Percentiles rank a stretch among this genome's conserved stretches.
These are phyloP conservation scores for Aspergillus sclerotialis DNA, from an alignment of 2,329 filamentous ascomycete species.

Conservation along the genomic window DNA sequence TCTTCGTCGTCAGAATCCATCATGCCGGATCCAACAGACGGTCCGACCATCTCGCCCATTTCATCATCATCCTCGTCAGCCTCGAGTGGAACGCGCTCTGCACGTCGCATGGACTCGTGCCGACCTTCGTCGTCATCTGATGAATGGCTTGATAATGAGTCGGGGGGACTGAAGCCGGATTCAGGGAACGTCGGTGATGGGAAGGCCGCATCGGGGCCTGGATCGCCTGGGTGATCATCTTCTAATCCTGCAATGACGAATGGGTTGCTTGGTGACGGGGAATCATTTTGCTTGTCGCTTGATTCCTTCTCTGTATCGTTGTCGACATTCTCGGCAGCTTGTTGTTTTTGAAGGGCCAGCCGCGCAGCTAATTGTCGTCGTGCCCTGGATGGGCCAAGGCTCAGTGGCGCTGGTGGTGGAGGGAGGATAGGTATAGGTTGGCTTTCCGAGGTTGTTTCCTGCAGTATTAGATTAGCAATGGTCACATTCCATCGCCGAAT, in stretches of 20 bases:
- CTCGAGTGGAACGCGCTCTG: slow-evolving; percentile 48
- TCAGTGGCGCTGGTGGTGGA: slow-evolving; percentile 68
- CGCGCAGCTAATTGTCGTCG: slow-evolving; percentile 85
- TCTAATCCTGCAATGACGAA: slow-evolving; percentile 33
- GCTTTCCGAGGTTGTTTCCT: slow-evolving; percentile 27
- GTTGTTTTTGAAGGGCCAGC: slow-evolving; percentile 67
- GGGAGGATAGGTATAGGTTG: slow-evolving; percentile 39
- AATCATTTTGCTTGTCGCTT: slow-evolving; percentile 13
- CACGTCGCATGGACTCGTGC: slow-evolving; percentile 30
- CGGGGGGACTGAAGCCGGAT: slow-evolving; percentile 32
- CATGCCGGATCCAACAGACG: slow-evolving; percentile 37
- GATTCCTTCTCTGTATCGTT: slow-evolving; percentile 21
- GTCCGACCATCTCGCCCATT: slow-evolving; percentile 44
- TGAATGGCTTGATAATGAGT: slow-evolving; percentile 34
- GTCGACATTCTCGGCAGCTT: slow-evolving; percentile 39
- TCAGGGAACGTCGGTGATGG: slow-evolving; percentile 30
- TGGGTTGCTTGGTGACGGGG: slow-evolving; percentile 29
- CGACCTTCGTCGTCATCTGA: slow-evolving; percentile 33
- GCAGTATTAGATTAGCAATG: slow-evolving; percentile 10
- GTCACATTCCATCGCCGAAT: neutral
- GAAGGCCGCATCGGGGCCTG: slow-evolving; percentile 21
- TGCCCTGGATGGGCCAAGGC: slow-evolving; percentile 78
- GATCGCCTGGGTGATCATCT: slow-evolving; percentile 19
- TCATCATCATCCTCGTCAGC: slow-evolving; percentile 50
- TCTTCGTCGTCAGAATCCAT: slow-evolving; percentile 48